Evolutionary conservation across 1,284 basidiomycete genomes (phyloP).

Genomic region (Microbotryomycetes sp.): DNA sequence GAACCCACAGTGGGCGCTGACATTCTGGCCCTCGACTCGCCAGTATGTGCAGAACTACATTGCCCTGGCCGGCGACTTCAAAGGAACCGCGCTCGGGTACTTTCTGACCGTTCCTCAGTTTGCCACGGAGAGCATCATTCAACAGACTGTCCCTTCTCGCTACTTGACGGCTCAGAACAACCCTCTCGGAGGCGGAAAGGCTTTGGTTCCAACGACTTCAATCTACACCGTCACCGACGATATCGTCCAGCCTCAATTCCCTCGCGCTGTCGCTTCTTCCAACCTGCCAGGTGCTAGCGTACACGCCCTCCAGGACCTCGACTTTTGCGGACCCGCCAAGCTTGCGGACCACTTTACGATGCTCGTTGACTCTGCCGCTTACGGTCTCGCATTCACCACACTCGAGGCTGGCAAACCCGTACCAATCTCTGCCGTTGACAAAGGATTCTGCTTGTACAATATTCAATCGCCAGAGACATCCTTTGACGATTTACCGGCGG

Average conservation of each 20-base stretch:
- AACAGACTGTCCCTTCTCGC: conserved; percentile 36
- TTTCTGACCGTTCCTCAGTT: conserved; percentile 4
- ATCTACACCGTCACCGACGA: conserved; percentile 31
- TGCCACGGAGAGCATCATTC: conserved; percentile 31
- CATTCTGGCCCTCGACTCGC: conserved; percentile 34
- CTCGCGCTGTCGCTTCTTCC: conserved; percentile 6
- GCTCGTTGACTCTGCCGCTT: conserved; percentile 13
- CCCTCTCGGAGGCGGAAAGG: conserved; percentile 5
- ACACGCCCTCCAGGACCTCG: conserved; percentile 23
- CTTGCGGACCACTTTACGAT: conserved; percentile 25
- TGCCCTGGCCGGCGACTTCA: conserved; percentile 37
- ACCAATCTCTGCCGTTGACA: conserved; percentile 9
- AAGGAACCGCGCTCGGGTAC: conserved; percentile 26
- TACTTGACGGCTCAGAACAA: conserved; percentile 36
- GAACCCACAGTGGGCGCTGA: conserved; percentile 37
- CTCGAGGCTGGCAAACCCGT: conserved; percentile 13
- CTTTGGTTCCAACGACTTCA: conserved; percentile 36
- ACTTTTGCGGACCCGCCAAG: conserved; percentile 22
- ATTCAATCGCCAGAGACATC: background rate
- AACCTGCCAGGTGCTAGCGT: conserved; percentile 18
- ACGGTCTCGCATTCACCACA: conserved; percentile 17
- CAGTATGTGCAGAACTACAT: conserved; percentile 35
- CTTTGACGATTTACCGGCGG: background rate
- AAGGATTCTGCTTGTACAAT: conserved; percentile 1
- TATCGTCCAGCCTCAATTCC: conserved; percentile 35